Base-by-base conservation (phyloP, 257 asterid species). In the Fraxinus quadrangulata region DNA sequence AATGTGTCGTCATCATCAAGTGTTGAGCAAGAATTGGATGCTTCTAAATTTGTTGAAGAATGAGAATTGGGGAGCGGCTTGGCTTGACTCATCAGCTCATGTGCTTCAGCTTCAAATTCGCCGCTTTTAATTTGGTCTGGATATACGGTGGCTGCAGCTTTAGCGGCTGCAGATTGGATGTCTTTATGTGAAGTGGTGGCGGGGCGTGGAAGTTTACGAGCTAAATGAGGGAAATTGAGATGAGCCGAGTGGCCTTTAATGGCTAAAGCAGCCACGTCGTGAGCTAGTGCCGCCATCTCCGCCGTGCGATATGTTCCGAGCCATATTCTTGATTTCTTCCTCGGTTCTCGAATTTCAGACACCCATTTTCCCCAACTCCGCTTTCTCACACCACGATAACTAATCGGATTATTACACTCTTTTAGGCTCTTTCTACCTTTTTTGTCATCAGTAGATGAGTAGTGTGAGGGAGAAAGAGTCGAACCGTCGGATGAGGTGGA, bases 211-310 rank as follows among this genome's bases (percentile, higher is more conserved):
- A 94, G 89, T 71, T 77, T 76, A 16, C 79, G 80, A 16, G 93
- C 97, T 59, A 90, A 65, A 33, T 85, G 92, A 4, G 97, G 98
- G 83, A 94, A 94, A 74, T 94, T 94, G 74, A 94, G 97, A 77
- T 84, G 85, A 70, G 97, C 96, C 33, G 97, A 85, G 9, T 75
- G 78, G 12, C 98, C 97, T 75, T 92, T 94, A 76, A 92, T 87
- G 72, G 98, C 97, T 42, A 94, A 72, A 36, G 98, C 97, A 17
- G 97, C 97, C 5, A 92, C 98, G 77, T 92, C 98, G 70, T 94
- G 98, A 1, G 98, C 98, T 13, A 94, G 87, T 42, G 98, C 98
- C 21, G 97, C 98, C 98, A 94, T 94, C 88, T 94, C 97, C 7
- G 14, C 74, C 83, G 0, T 83, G 79, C 1, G 87, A 83, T 21